Evolutionary conservation across 768 basidiomycete species (phyloP).

Genomic region (Russula compacta): DNA sequence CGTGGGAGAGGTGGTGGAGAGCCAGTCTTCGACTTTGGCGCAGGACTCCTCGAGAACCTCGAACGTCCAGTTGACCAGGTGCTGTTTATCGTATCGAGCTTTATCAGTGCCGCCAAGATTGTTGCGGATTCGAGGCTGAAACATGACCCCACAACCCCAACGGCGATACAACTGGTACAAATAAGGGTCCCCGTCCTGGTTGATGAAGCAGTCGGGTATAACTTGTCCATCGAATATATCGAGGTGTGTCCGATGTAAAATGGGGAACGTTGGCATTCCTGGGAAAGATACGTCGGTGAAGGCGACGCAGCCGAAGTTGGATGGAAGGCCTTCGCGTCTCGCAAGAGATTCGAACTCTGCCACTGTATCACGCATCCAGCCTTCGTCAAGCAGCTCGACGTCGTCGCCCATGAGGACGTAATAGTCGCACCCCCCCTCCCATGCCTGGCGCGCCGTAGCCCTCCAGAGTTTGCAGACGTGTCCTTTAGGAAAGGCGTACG

Average conservation of each 20-base stretch:
- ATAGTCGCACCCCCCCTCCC: conserved; percentile 40
- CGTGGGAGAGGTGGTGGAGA: conserved; percentile 23
- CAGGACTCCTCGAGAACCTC: conserved; percentile 36
- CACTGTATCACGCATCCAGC: conserved; percentile 42
- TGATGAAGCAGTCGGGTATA: conserved; percentile 43
- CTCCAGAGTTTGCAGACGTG: conserved; percentile 48
- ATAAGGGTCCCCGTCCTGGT: conserved; percentile 53
- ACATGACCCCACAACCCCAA: conserved; percentile 42
- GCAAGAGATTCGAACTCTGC: conserved; percentile 32
- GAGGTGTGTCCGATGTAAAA: conserved; percentile 46
- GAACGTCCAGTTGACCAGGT: conserved; percentile 41
- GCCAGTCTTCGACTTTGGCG: conserved; percentile 29
- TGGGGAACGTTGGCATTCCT: conserved; percentile 56
- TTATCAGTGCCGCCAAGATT: conserved; percentile 36
- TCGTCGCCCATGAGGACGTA: conserved; percentile 49
- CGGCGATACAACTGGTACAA: conserved; percentile 53
- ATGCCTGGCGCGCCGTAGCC: conserved; percentile 40
- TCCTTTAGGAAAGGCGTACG: conserved; percentile 35
- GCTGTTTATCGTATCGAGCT: conserved; percentile 42
- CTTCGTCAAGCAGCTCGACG: conserved; percentile 39
- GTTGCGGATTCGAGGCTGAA: conserved; percentile 35
- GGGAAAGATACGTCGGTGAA: conserved; percentile 48
- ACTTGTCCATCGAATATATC: conserved; percentile 44
- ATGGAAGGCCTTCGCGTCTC: conserved; percentile 25
- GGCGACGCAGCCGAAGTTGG: conserved; percentile 48